phyloP scores from a whole-genome alignment of 331 rosid species.

The Phaseolus coccineus region DNA sequence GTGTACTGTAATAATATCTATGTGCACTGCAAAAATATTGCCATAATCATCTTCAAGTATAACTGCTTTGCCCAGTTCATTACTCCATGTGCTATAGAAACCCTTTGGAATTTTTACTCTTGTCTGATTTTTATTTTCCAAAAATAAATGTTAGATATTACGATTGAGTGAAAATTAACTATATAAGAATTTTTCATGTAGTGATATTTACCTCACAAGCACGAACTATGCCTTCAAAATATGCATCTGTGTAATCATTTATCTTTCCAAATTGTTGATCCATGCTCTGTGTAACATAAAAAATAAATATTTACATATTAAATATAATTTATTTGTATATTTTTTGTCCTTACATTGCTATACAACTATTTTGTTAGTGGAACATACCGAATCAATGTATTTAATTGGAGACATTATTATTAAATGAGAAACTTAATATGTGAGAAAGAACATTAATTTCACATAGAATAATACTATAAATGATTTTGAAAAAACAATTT shows the following conservation, averaged over 20 bases:
- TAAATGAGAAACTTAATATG: no score
- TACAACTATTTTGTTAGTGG: no score
- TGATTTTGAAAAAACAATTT: no score
- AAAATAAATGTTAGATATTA: background rate
- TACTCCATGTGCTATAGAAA: background rate
- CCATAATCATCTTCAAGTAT: background rate
- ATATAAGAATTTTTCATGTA: background rate
- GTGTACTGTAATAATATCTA: background rate
- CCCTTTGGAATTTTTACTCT: background rate
- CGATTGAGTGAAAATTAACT: background rate
- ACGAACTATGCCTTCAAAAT: background rate
- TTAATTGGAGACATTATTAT: no score
- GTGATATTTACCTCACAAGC: background rate
- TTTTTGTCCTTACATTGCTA: no score
- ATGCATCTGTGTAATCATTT: background rate
- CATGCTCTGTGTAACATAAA: background rate
- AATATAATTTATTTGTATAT: background rate
- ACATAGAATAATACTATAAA: no score
- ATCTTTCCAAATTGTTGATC: background rate
- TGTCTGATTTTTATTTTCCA: background rate
- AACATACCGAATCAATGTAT: no score
- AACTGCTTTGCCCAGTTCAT: background rate
- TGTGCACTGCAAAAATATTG: background rate
- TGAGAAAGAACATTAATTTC: no score
- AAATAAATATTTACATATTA: background rate